Conservation (phyloP, 768 basidiomycete species). For the Chalciporus pseudorubinellus region DNA sequence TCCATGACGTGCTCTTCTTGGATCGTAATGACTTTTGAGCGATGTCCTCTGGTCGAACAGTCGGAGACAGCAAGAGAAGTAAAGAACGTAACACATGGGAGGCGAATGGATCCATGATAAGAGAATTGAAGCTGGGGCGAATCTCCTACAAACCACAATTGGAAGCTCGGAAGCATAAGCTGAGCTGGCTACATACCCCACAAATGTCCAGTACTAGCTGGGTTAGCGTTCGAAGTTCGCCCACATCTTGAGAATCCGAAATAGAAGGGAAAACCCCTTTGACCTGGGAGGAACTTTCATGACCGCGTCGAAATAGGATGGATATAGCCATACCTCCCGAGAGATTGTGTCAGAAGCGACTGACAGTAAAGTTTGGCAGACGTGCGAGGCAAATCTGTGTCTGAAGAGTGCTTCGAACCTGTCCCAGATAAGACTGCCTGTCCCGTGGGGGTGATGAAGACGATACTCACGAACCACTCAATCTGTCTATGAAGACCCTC, state of each 20-base stretch:
- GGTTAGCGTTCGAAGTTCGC: constrained; percentile 66
- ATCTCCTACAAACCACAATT: constrained; percentile 55
- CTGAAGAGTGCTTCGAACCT: constrained; percentile 65
- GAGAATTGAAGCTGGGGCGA: constrained; percentile 53
- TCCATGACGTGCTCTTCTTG: constrained; percentile 82
- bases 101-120: constrained; percentile 84
- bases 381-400: constrained; percentile 94
- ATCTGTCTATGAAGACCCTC: constrained; percentile 82
- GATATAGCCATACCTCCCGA: constrained; percentile 53
- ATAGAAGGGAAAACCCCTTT: constrained; percentile 52
- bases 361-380: constrained; percentile 84
- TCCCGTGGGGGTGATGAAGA: constrained; percentile 4
- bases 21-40: constrained; percentile 57
- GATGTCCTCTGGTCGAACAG: constrained; percentile 41
- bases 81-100: constrained; percentile 87
- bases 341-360: constrained; percentile 62
- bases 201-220: constrained; percentile 62
- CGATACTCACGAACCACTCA: constrained; percentile 80
- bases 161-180: constrained; percentile 8
- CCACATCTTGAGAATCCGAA: constrained; percentile 47
- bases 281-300: constrained; percentile 35
- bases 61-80: constrained; percentile 72
- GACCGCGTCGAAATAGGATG: not conserved
- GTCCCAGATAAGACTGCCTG: constrained; percentile 4
- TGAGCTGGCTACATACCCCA: constrained; percentile 45